A percentile compares a stretch with the other conserved stretches of the same genome.
phyloP scores from a whole-genome alignment of 495 filamentous ascomycete species.

The Lasiosphaeria ovina region DNA sequence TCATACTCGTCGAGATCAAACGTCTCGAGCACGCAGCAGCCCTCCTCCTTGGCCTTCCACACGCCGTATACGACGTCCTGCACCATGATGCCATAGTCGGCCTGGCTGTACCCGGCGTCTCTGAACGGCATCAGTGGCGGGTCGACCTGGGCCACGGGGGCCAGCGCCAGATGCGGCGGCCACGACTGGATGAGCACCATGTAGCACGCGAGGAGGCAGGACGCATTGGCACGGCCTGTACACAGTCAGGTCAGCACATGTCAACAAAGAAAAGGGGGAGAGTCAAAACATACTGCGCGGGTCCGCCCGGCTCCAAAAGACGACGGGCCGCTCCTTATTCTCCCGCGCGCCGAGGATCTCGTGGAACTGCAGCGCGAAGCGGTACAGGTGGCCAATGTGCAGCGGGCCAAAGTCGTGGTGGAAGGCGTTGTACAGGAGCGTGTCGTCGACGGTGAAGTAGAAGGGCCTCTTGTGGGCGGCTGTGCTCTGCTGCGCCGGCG shows the following conservation, averaged over 20 bases:
- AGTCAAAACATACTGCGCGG: slow-evolving; percentile 65
- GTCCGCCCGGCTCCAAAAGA: slow-evolving; percentile 92
- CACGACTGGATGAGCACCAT: slow-evolving; percentile 98
- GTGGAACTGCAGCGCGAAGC: slow-evolving; percentile 92
- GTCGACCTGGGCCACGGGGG: slow-evolving; percentile 92
- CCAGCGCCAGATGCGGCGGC: slow-evolving; percentile 97
- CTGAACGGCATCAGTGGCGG: slow-evolving; percentile 98
- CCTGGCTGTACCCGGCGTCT: slow-evolving; percentile 97
- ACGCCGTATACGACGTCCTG: slow-evolving; percentile 98
- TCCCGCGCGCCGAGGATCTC: slow-evolving; percentile 85
- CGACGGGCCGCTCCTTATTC: slow-evolving; percentile 76
- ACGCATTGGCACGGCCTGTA: slow-evolving; percentile 84
- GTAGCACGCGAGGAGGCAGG: slow-evolving; percentile 92
- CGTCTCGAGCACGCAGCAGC: slow-evolving; percentile 78
- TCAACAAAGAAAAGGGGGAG: neutral
- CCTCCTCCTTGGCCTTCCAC: slow-evolving; percentile 97
- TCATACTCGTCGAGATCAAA: slow-evolving; percentile 98
- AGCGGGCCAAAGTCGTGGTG: slow-evolving; percentile 97
- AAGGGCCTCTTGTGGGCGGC: slow-evolving; percentile 59
- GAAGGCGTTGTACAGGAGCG: slow-evolving; percentile 94
- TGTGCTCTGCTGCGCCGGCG: slow-evolving; percentile 35
- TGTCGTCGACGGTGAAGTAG: slow-evolving; percentile 95
- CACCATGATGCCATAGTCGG: slow-evolving; percentile 89
- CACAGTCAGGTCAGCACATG: no score
- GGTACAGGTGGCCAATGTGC: slow-evolving; percentile 94